A percentile compares a stretch with the other conserved stretches of the same genome.
Evolutionary conservation across 345 rosid species (phyloP).

Genomic region (Ailanthus altissimus): DNA sequence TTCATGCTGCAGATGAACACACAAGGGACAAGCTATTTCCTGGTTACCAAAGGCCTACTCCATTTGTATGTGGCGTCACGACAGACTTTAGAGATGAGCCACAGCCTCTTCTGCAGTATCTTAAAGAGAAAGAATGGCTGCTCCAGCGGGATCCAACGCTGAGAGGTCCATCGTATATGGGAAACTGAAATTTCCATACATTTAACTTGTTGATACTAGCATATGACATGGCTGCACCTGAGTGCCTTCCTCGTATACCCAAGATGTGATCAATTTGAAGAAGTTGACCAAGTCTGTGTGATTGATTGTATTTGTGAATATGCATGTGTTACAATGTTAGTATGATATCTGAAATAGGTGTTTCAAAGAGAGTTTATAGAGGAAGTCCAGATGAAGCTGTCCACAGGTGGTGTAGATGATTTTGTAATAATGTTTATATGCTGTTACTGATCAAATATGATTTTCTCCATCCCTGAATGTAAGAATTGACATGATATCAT

Average conservation of each 20-base stretch:
- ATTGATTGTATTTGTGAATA: slow-evolving; percentile 12
- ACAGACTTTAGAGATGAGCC: slow-evolving; percentile 49
- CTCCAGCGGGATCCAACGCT: slow-evolving; percentile 57
- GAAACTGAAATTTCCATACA: slow-evolving; percentile 34
- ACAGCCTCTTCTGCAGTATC: slow-evolving; percentile 64
- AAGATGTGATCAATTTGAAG: slow-evolving; percentile 2
- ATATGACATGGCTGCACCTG: not conserved
- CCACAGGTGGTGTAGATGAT: not conserved
- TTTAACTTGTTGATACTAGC: slow-evolving; percentile 8
- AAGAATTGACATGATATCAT: not conserved
- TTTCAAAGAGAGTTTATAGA: slow-evolving; percentile 3
- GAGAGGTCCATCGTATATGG: slow-evolving; percentile 57
- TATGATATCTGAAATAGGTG: slow-evolving; percentile 4
- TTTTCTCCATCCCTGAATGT: not conserved
- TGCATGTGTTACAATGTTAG: not conserved
- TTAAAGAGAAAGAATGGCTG: slow-evolving; percentile 75
- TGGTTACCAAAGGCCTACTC: slow-evolving; percentile 49
- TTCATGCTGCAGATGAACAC: slow-evolving; percentile 35
- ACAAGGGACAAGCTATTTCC: slow-evolving; percentile 43
- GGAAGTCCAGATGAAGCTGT: not conserved
- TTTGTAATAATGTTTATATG: not conserved
- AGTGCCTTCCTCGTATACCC: not conserved
- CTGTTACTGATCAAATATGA: slow-evolving; percentile 1
- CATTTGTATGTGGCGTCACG: slow-evolving; percentile 44
- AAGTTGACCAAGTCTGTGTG: slow-evolving; percentile 10